Conservation (phyloP, 768 basidiomycete species). For the Russula earlei region DNA sequence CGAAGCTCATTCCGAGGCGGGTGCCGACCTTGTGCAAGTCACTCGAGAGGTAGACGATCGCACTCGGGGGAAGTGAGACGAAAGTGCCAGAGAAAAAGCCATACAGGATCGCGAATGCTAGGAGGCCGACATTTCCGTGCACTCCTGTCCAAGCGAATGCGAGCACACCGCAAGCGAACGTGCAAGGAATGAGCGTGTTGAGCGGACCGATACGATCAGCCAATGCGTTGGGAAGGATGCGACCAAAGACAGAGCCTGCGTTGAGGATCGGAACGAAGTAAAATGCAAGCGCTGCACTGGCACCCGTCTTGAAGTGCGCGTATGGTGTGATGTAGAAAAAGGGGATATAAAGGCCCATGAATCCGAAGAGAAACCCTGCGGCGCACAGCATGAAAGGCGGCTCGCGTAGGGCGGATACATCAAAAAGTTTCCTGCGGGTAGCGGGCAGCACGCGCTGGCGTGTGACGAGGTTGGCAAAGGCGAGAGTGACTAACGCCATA, state of each 20-base stretch:
- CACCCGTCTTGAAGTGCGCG: constrained; percentile 15
- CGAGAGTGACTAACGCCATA: constrained; percentile 20
- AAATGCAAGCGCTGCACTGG: constrained; percentile 21
- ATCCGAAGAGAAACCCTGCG: constrained; percentile 17
- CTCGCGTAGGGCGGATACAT: constrained; percentile 17
- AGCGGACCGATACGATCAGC: constrained; percentile 26
- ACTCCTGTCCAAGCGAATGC: constrained; percentile 27
- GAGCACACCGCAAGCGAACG: constrained; percentile 22
- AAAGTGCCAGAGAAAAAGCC: constrained; percentile 29
- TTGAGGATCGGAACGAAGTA: constrained; percentile 28
- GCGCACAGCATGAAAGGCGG: constrained; percentile 22
- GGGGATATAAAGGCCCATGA: constrained; percentile 22
- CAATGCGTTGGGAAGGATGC: constrained; percentile 25
- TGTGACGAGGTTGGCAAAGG: constrained; percentile 19
- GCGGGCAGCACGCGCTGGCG: constrained; percentile 17
- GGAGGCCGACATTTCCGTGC: constrained; percentile 21
- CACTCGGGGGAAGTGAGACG: constrained; percentile 12
- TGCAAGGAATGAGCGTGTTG: constrained; percentile 24
- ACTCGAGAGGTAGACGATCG: constrained; percentile 6
- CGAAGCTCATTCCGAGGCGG: constrained; percentile 22
- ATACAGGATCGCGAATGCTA: constrained; percentile 30
- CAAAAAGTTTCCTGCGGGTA: constrained; percentile 19
- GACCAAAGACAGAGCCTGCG: constrained; percentile 24
- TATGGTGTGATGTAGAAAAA: constrained; percentile 25
- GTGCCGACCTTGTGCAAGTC: constrained; percentile 17